Percentiles rank a stretch among this genome's conserved stretches.
Evolutionary conservation across 495 filamentous ascomycete genomes (phyloP).

Genomic region (Pyrenula massariospora): DNA sequence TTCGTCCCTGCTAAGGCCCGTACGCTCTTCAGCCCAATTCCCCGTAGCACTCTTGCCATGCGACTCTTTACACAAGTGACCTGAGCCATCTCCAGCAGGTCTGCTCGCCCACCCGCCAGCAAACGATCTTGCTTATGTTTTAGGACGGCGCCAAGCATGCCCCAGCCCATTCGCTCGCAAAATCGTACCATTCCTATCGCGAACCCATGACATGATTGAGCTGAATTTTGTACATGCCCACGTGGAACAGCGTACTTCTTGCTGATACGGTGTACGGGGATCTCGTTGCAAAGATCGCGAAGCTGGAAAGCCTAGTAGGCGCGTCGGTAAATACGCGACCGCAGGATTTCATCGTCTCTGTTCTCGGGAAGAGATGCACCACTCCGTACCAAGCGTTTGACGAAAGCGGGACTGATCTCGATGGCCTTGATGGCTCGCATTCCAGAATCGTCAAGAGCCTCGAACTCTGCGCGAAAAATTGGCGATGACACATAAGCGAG

Average conservation of each 20-base stretch:
- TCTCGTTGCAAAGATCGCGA: slow-evolving; percentile 70
- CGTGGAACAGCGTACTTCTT: slow-evolving; percentile 57
- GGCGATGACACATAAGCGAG: slow-evolving; percentile 55
- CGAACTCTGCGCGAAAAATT: slow-evolving; percentile 59
- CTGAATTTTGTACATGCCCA: slow-evolving; percentile 59
- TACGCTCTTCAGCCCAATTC: slow-evolving; percentile 62
- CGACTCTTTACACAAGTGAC: slow-evolving; percentile 69
- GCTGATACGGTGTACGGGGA: slow-evolving; percentile 58
- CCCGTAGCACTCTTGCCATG: slow-evolving; percentile 65
- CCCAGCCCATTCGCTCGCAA: slow-evolving; percentile 65
- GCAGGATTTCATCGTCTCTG: slow-evolving; percentile 45
- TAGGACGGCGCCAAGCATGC: slow-evolving; percentile 59
- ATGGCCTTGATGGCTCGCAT: slow-evolving; percentile 57
- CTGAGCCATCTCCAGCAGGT: slow-evolving; percentile 61
- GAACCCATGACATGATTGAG: slow-evolving; percentile 69
- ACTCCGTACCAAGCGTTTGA: slow-evolving; percentile 68
- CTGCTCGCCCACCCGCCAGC: slow-evolving; percentile 61
- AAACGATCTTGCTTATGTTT: slow-evolving; percentile 69
- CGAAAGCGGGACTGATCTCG: slow-evolving; percentile 53
- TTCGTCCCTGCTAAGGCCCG: slow-evolving; percentile 56
- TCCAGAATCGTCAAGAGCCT: slow-evolving; percentile 57
- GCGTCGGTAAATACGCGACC: slow-evolving; percentile 55
- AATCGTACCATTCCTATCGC: slow-evolving; percentile 68
- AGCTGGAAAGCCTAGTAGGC: slow-evolving; percentile 75
- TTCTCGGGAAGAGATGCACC: slow-evolving; percentile 51